phyloP scores from a whole-genome alignment of 331 rosid species.

The Pyracantha coccinea region DNA sequence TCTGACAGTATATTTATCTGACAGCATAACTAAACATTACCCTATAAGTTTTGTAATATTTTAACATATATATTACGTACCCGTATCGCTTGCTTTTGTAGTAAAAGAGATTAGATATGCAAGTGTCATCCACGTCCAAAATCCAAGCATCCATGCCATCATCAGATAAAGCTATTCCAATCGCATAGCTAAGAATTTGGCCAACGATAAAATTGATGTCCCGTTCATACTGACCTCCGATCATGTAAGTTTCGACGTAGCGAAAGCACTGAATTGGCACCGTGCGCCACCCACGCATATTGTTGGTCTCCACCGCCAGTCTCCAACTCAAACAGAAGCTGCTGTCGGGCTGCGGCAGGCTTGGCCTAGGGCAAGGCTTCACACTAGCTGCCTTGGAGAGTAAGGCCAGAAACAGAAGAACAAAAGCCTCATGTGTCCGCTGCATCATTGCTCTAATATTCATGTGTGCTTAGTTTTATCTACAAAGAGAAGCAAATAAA shows the following conservation, averaged over 20 bases:
- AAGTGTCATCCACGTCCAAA: slow-evolving; percentile 84
- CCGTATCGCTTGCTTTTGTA: slow-evolving; percentile 58
- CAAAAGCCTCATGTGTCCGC: slow-evolving; percentile 18
- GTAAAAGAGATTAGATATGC: slow-evolving; percentile 59
- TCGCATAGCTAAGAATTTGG: slow-evolving; percentile 30
- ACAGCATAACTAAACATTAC: too few species aligned
- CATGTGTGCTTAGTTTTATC: slow-evolving; percentile 6
- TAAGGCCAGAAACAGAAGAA: slow-evolving; percentile 26
- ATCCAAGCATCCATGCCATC: slow-evolving; percentile 69
- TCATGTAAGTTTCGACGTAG: slow-evolving; percentile 57
- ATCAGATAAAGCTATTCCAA: slow-evolving; percentile 5
- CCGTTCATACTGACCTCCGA: slow-evolving; percentile 57
- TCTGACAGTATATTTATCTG: too few species aligned
- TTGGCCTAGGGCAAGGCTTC: slow-evolving; percentile 8
- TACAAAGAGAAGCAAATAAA: neutral
- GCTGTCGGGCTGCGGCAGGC: neutral
- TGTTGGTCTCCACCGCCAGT: slow-evolving; percentile 70
- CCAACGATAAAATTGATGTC: slow-evolving; percentile 49
- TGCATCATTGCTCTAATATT: slow-evolving; percentile 24
- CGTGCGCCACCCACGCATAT: slow-evolving; percentile 59
- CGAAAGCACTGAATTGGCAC: slow-evolving; percentile 52
- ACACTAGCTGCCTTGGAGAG: slow-evolving; percentile 13
- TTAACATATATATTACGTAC: slow-evolving; percentile 16
- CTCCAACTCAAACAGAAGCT: slow-evolving; percentile 70
- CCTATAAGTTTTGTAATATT: neutral